Evolutionary conservation across 2,329 filamentous ascomycete genomes (phyloP), one percentile per base, ranked within the genome.

Genomic region (Didymella arachidicola): DNA sequence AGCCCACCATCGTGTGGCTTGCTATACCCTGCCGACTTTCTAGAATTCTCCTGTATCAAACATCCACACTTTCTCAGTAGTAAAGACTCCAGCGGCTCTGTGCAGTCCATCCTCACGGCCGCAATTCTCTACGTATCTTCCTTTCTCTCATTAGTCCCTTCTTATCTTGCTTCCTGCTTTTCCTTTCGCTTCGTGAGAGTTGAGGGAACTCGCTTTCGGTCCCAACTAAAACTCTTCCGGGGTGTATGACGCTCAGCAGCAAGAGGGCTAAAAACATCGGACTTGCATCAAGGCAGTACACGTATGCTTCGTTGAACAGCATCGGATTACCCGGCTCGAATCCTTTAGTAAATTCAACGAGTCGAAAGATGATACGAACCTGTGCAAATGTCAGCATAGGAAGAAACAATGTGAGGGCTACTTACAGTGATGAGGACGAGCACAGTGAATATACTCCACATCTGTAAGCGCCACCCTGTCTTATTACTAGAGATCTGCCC

Each of bases 381-480:
- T 34, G 14, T 6, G 7, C 5, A n/a, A 34, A 3, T 5, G 14
- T 34, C 12, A 34, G 32, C 32, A 34, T 34, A 34, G 32, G 7
- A 34, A 34, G 4, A 6, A 7, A 34, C 14, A 3, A 2, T 8
- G n/a, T 39, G n/a, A 19, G 11, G 18, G 7, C 18, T 8, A 22
- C 36, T 39, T 8, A 39, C 7, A 39, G n/a, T 19, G 39, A 36
- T 19, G 16, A 36, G 32, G 16, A 18, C 16, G 5, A 53, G 49
- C 10, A 53, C 49, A 11, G 16, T 53, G 49, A 45, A 53, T 4
- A 45, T 45, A 7, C 8, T 53, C 41, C 16, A 53, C 49, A 53
- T 45, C 22, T 45, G 41, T 14, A 45, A 10, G 14, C 41, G 41
- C 49, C 49, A 53, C 14, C 49, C 41, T 16, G 30, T 53, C 18